Conservation (phyloP, 495 filamentous ascomycete genomes). For the Aspergillus nidulans region DNA sequence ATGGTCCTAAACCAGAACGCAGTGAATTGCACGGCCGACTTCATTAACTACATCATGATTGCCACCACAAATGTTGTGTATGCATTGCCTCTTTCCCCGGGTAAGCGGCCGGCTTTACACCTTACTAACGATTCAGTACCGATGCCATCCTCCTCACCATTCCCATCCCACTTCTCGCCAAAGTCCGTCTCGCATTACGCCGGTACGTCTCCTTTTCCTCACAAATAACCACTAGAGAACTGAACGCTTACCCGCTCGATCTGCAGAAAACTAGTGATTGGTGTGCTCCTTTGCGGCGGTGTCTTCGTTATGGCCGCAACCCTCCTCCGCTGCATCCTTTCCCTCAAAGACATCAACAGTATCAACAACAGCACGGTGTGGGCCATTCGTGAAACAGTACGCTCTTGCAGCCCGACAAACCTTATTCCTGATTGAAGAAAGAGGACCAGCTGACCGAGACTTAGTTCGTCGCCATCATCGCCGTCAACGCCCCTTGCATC, state of each 20-base stretch:
- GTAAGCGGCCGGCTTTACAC: neutral
- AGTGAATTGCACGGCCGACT: conserved; percentile 17
- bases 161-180: conserved; percentile 17
- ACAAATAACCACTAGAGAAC: too few species aligned
- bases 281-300: conserved; percentile 20
- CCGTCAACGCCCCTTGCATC: conserved; percentile 22
- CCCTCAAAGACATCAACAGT: conserved; percentile 15
- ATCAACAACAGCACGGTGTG: conserved; percentile 21
- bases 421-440: neutral
- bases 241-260: too few species aligned
- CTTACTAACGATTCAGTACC: conserved; percentile 13
- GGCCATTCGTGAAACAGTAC: conserved; percentile 25
- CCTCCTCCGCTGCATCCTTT: conserved; percentile 22
- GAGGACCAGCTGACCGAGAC: neutral
- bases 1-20: too few species aligned
- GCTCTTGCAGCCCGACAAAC: neutral
- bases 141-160: conserved; percentile 17
- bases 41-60: conserved; percentile 19
- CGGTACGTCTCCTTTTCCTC: conserved; percentile 5
- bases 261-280: conserved; percentile 15
- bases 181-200: conserved; percentile 15
- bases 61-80: conserved; percentile 17
- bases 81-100: neutral
- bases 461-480: conserved; percentile 23
- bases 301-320: conserved; percentile 21